phyloP scores from a whole-genome alignment of 495 filamentous ascomycete genomes.

The Paragyromitra xinjiangensis region DNA sequence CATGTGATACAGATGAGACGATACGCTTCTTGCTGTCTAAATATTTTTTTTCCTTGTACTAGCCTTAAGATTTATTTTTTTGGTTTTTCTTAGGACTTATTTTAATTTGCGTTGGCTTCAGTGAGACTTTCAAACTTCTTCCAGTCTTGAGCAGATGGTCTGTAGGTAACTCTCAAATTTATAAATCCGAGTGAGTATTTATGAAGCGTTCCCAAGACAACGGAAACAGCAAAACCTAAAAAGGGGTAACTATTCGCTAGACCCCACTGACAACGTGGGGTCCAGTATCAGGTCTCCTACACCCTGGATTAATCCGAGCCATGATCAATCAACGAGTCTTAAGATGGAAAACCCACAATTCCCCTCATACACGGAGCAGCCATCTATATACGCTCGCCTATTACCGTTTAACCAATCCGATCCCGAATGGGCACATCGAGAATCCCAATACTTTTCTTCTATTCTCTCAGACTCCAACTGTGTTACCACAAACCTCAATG shows the following conservation, averaged over 20 bases:
- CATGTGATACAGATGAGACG: too few relatives aligned
- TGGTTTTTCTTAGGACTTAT: neutral
- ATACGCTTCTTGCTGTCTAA: too few relatives aligned
- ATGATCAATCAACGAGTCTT: neutral
- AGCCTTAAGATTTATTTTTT: neutral
- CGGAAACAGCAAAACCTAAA: neutral
- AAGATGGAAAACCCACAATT: constrained; percentile 27
- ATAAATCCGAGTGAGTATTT: neutral
- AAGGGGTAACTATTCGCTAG: neutral
- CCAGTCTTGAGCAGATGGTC: too few relatives aligned
- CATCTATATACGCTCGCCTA: constrained; percentile 30
- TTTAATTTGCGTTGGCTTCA: neutral
- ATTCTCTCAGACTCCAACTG: constrained; percentile 34
- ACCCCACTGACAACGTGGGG: neutral
- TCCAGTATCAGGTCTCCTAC: neutral
- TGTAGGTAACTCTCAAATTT: too few relatives aligned
- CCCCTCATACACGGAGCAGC: constrained; percentile 12
- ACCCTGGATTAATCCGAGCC: neutral
- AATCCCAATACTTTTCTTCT: constrained; percentile 37
- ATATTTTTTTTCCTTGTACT: too few relatives aligned
- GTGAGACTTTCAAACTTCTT: neutral
- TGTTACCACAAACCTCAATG: constrained; percentile 21
- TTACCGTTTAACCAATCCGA: neutral
- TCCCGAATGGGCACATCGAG: constrained; percentile 17
- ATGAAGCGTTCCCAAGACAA: neutral